Evolutionary conservation across 1,284 basidiomycete genomes (phyloP).

Genomic region (Heterobasidion parviporum): DNA sequence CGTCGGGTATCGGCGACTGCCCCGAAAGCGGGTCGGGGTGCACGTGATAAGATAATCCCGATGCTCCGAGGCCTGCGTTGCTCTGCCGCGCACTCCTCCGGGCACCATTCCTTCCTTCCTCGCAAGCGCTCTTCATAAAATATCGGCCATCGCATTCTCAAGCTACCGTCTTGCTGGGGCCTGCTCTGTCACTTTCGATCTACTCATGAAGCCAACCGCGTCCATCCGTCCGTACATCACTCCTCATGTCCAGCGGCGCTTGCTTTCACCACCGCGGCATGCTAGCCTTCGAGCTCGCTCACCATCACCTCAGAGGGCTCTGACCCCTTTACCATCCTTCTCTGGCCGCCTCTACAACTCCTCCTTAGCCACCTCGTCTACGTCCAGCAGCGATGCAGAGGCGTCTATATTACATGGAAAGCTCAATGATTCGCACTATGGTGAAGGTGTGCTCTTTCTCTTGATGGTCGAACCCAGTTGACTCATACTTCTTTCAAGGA

Average conservation of each 20-base stretch:
- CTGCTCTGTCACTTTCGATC: no score
- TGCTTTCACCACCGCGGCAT: neutral
- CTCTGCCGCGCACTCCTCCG: no score
- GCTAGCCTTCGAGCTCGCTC: neutral
- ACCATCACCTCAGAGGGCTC: neutral
- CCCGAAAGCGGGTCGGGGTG: neutral
- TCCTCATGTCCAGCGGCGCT: neutral
- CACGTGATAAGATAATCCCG: neutral
- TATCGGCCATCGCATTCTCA: no score
- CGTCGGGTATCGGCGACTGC: neutral
- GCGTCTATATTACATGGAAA: neutral
- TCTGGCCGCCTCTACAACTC: neutral
- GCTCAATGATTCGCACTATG: neutral
- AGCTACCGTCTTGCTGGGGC: no score
- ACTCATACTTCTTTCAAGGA: neutral
- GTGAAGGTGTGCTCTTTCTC: neutral
- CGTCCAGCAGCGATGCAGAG: neutral
- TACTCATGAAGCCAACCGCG: neutral
- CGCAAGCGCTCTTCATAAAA: neutral
- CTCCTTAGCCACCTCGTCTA: neutral
- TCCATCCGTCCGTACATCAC: neutral
- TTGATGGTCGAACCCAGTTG: neutral
- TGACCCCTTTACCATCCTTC: neutral
- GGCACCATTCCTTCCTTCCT: neutral
- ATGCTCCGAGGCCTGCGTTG: neutral